phyloP scores from a whole-genome alignment of 192 early-diverging fungal species.

The Coemansia sp. region DNA sequence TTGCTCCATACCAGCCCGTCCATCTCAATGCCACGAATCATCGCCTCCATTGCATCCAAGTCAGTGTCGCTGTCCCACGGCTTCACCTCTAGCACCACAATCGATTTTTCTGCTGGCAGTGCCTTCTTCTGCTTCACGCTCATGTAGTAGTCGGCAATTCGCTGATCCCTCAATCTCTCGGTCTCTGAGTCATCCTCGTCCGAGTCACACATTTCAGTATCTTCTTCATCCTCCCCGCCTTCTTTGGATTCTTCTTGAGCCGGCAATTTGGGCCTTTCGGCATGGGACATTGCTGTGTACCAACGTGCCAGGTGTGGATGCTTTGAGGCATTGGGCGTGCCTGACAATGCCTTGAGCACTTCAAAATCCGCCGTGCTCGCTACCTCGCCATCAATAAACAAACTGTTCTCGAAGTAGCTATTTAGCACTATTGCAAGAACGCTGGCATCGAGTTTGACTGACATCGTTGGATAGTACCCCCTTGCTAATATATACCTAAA shows the following conservation, averaged over 20 bases:
- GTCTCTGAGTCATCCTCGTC: constrained; percentile 85
- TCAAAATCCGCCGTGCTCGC: constrained; percentile 14
- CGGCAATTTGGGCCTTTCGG: constrained; percentile 48
- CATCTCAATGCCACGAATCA: constrained; percentile 70
- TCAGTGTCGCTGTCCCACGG: constrained; percentile 97
- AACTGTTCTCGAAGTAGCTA: neutral
- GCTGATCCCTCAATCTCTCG: constrained; percentile 77
- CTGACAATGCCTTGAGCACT: constrained; percentile 71
- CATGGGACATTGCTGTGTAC: constrained; percentile 81
- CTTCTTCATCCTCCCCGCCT: constrained; percentile 74
- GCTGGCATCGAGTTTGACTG: neutral
- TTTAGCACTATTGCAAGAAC: neutral
- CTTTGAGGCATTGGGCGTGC: constrained; percentile 63
- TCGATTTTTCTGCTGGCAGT: constrained; percentile 80
- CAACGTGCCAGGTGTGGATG: constrained; percentile 88
- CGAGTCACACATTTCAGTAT: constrained; percentile 90
- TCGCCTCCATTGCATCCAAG: constrained; percentile 68
- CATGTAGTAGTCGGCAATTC: constrained; percentile 81
- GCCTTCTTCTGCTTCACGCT: constrained; percentile 82
- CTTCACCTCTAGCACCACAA: constrained; percentile 87
- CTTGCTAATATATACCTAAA: neutral
- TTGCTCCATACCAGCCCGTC: constrained; percentile 87
- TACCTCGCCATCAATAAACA: neutral
- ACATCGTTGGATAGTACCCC: too few relatives aligned
- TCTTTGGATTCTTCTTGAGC: constrained; percentile 42